Evolutionary conservation across 169 alveolate species (phyloP).

Genomic region (Theileria luwenshuni): DNA sequence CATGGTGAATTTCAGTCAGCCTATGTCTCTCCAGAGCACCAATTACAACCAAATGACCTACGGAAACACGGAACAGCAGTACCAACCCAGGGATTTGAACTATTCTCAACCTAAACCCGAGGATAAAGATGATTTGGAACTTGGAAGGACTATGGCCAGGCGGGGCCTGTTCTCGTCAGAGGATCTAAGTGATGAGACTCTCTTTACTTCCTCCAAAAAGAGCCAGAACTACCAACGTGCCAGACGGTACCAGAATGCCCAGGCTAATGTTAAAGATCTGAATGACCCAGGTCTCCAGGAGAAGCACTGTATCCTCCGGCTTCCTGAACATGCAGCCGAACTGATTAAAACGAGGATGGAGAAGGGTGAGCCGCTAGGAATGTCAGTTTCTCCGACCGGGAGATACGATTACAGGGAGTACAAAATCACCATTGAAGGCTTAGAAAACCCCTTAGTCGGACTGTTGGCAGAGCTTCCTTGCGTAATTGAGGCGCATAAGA

Average conservation of each 20-base stretch:
- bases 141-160: slow-evolving; percentile 59
- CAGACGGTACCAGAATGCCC: slow-evolving; percentile 38
- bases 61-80: background rate
- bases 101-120: background rate
- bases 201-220: slow-evolving; percentile 38
- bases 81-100: background rate
- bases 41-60: background rate
- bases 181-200: slow-evolving; percentile 50
- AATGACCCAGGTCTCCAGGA: slow-evolving; percentile 62
- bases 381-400: slow-evolving; percentile 55
- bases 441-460: slow-evolving; percentile 63
- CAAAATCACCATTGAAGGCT: slow-evolving; percentile 40
- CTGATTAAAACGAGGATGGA: slow-evolving; percentile 9
- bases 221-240: slow-evolving; percentile 41
- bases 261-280: slow-evolving; percentile 29
- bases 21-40: background rate
- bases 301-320: slow-evolving; percentile 58
- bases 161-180: slow-evolving; percentile 61
- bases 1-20: slow-evolving; percentile 21
- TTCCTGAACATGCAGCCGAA: slow-evolving; percentile 51
- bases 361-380: slow-evolving; percentile 43
- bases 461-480: slow-evolving; percentile 83
- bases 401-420: slow-evolving; percentile 64
- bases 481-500: slow-evolving; percentile 81
- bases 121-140: slow-evolving; percentile 27